A percentile compares a stretch with the other conserved stretches of the same genome.
Evolutionary conservation across 1,284 basidiomycete genomes (phyloP).

Genomic region (Boletus austroedulis): DNA sequence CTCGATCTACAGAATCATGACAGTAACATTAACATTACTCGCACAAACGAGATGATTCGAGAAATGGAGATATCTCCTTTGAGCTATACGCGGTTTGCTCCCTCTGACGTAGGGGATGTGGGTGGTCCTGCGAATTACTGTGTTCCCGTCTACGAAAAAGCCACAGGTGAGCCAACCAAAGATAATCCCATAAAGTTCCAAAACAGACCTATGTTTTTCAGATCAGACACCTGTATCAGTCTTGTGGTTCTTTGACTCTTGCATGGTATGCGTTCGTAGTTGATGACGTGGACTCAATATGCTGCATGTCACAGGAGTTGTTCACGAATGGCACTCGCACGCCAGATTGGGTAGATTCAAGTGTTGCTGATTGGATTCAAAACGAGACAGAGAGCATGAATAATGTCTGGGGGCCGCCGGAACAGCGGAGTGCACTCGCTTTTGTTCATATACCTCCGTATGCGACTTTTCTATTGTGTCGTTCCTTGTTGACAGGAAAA

Average conservation of each 20-base stretch:
- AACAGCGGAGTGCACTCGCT: slow-evolving; percentile 51
- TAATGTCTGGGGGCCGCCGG: slow-evolving; percentile 52
- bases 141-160: slow-evolving; percentile 52
- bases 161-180: slow-evolving; percentile 25
- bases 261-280: slow-evolving; percentile 41
- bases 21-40: slow-evolving; percentile 64
- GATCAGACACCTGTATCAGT: slow-evolving; percentile 51
- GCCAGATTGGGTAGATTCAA: slow-evolving; percentile 64
- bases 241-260: slow-evolving; percentile 74
- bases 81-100: slow-evolving; percentile 60
- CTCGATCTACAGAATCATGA: slow-evolving; percentile 56
- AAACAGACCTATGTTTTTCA: slow-evolving; percentile 16
- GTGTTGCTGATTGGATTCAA: slow-evolving; percentile 59
- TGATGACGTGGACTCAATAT: neutral
- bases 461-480: slow-evolving; percentile 13
- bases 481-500: slow-evolving; percentile 2
- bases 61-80: slow-evolving; percentile 55
- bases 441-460: slow-evolving; percentile 73
- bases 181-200: neutral
- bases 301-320: slow-evolving; percentile 41
- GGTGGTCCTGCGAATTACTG: slow-evolving; percentile 66
- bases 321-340: slow-evolving; percentile 44
- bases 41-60: slow-evolving; percentile 55
- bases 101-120: slow-evolving; percentile 55
- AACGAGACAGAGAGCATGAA: slow-evolving; percentile 47